These are phyloP conservation scores for Pseudopithomyces maydicus DNA, from an alignment of 2,329 filamentous ascomycete genomes.

Conservation along the genomic window DNA sequence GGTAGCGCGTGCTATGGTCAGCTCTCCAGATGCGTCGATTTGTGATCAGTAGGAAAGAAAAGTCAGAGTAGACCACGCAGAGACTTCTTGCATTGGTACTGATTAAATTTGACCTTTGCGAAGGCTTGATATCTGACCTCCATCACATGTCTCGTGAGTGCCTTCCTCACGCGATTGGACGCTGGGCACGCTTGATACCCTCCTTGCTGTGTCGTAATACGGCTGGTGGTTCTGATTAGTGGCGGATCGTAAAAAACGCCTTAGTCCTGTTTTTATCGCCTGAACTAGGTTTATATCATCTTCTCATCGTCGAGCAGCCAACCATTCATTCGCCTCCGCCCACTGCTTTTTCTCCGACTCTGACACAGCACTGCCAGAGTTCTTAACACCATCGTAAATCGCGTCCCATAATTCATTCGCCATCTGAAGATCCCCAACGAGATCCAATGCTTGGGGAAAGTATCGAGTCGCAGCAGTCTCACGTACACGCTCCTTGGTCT, in stretches of 20 bases:
- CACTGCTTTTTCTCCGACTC: constrained; percentile 58
- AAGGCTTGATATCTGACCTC: not conserved
- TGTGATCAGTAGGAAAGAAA: too few relatives aligned
- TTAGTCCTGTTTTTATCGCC: not conserved
- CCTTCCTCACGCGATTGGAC: not conserved
- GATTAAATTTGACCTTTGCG: not conserved
- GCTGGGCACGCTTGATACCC: not conserved
- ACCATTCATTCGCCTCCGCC: constrained; percentile 65
- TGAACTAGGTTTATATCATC: not conserved
- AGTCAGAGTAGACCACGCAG: not conserved
- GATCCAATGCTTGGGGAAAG: constrained; percentile 65
- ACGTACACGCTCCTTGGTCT: constrained; percentile 56
- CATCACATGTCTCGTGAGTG: not conserved
- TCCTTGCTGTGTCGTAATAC: not conserved
- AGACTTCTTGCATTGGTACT: not conserved
- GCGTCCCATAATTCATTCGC: constrained; percentile 70
- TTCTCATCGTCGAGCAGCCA: constrained; percentile 43
- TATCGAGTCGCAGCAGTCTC: constrained; percentile 60
- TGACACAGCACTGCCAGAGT: constrained; percentile 51
- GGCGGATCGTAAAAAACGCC: not conserved
- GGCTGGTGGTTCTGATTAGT: not conserved
- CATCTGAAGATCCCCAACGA: constrained; percentile 61
- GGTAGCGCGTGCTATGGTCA: too few relatives aligned
- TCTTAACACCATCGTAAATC: constrained; percentile 64
- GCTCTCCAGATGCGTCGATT: not conserved